A percentile compares a stretch with the other conserved stretches of the same genome.
These are phyloP conservation scores for Rhizophora apiculata DNA, from an alignment of 345 rosid species.

Conservation along the genomic window DNA sequence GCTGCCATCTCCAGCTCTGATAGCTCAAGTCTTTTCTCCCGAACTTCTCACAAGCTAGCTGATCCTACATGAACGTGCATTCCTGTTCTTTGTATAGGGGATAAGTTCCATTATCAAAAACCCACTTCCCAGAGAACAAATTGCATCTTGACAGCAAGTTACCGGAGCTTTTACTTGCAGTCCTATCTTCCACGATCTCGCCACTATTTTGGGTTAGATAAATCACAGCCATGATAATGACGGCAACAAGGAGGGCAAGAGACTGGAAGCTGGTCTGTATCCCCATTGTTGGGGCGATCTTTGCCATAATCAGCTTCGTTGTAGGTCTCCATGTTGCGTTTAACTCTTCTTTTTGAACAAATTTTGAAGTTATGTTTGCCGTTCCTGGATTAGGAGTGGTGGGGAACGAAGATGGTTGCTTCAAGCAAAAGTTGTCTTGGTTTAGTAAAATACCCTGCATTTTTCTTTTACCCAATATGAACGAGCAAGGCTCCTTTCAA, in stretches of 20 bases:
- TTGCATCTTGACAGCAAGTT: slow-evolving; percentile 18
- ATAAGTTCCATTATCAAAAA: slow-evolving; percentile 24
- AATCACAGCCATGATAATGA: slow-evolving; percentile 41
- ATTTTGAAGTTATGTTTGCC: slow-evolving; percentile 17
- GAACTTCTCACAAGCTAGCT: slow-evolving; percentile 31
- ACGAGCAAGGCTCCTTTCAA: not conserved
- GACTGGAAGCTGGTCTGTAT: slow-evolving; percentile 57
- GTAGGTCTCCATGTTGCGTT: not conserved
- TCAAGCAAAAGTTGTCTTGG: slow-evolving; percentile 22
- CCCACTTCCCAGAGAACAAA: slow-evolving; percentile 31
- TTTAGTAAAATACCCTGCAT: slow-evolving; percentile 24
- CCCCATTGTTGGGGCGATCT: slow-evolving; percentile 41
- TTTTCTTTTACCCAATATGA: not conserved
- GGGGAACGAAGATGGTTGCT: slow-evolving; percentile 21
- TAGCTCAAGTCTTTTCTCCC: slow-evolving; percentile 27
- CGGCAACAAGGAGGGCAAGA: slow-evolving; percentile 56
- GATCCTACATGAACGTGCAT: slow-evolving; percentile 32
- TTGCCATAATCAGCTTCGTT: slow-evolving; percentile 16
- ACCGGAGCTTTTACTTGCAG: not conserved
- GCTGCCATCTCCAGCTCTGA: slow-evolving; percentile 36
- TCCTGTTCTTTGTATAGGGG: slow-evolving; percentile 27
- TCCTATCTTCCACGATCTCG: slow-evolving; percentile 10
- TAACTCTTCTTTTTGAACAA: slow-evolving; percentile 17
- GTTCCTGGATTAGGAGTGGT: slow-evolving; percentile 19
- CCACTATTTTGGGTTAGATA: slow-evolving; percentile 40